Evolutionary conservation across 2,329 filamentous ascomycete genomes (phyloP).

Genomic region (Diaporthe capsici): DNA sequence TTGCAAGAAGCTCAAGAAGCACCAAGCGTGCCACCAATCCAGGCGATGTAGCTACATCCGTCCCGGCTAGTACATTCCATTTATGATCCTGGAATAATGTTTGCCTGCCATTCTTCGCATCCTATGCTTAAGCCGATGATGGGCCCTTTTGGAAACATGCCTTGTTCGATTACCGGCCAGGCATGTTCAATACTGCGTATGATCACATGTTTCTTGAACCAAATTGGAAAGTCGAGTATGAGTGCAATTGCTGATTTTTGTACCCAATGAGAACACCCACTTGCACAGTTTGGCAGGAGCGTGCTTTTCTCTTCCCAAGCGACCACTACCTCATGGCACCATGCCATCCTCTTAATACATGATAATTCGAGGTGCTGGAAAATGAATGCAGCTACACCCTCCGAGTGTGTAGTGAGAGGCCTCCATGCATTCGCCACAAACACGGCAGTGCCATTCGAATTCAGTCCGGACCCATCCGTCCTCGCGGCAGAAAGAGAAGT

Average conservation of each 20-base stretch:
- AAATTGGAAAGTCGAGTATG: background rate
- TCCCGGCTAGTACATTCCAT: background rate
- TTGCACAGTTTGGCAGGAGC: background rate
- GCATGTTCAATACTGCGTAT: background rate
- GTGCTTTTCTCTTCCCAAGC: background rate
- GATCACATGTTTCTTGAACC: background rate
- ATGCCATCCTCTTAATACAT: background rate
- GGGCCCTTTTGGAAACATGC: background rate
- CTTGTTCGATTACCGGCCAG: background rate
- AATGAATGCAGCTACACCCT: too few relatives aligned
- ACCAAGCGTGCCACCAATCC: background rate
- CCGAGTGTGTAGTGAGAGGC: too few relatives aligned
- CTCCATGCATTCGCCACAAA: constrained; percentile 27
- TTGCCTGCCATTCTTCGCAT: background rate
- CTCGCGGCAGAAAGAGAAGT: constrained; percentile 31
- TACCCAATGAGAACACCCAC: background rate
- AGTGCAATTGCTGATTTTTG: background rate
- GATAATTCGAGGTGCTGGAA: too few relatives aligned
- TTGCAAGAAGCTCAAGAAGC: background rate
- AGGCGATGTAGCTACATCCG: background rate
- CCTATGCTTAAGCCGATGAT: background rate
- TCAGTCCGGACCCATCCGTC: constrained; percentile 13
- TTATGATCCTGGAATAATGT: background rate
- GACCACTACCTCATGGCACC: background rate
- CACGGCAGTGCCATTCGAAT: constrained; percentile 29